Percentiles rank a stretch among this genome's conserved stretches.
These are phyloP conservation scores for Mortierella antarctica DNA, from an alignment of 192 early-diverging fungal species.

Conservation along the genomic window DNA sequence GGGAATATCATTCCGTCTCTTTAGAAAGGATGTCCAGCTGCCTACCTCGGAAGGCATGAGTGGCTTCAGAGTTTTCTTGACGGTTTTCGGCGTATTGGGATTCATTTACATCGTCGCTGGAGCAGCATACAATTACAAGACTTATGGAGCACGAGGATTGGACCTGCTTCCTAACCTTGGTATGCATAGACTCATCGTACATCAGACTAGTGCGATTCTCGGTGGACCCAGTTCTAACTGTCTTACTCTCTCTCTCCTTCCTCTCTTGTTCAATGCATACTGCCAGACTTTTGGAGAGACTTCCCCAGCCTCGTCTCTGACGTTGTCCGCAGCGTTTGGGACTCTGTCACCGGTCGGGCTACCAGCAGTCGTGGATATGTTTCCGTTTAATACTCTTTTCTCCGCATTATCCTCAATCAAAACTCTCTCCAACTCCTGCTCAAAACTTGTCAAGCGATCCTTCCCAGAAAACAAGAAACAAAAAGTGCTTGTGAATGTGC, in stretches of 20 bases:
- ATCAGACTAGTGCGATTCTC: background rate
- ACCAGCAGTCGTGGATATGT: constrained; percentile 24
- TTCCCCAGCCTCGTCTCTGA: constrained; percentile 42
- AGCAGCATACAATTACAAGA: constrained; percentile 38
- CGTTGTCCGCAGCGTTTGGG: constrained; percentile 43
- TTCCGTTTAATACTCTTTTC: constrained; percentile 25
- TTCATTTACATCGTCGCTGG: constrained; percentile 28
- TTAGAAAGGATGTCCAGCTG: background rate
- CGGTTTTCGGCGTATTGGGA: constrained; percentile 16
- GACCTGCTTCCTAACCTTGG: constrained; percentile 41
- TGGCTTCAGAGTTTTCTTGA: constrained; percentile 40
- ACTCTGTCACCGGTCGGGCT: constrained; percentile 37
- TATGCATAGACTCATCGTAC: background rate
- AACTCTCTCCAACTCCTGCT: background rate
- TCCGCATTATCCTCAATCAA: constrained; percentile 19
- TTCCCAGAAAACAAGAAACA: background rate
- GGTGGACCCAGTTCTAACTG: background rate
- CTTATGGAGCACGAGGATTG: constrained; percentile 36
- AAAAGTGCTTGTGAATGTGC: background rate
- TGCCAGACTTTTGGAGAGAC: constrained; percentile 44
- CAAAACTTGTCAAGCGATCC: background rate
- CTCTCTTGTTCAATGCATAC: background rate
- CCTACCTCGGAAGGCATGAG: constrained; percentile 34
- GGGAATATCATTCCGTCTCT: background rate
- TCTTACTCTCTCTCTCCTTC: background rate